Conservation (phyloP, 108 stramenopile species). For the Stephanodiscus triporus region DNA sequence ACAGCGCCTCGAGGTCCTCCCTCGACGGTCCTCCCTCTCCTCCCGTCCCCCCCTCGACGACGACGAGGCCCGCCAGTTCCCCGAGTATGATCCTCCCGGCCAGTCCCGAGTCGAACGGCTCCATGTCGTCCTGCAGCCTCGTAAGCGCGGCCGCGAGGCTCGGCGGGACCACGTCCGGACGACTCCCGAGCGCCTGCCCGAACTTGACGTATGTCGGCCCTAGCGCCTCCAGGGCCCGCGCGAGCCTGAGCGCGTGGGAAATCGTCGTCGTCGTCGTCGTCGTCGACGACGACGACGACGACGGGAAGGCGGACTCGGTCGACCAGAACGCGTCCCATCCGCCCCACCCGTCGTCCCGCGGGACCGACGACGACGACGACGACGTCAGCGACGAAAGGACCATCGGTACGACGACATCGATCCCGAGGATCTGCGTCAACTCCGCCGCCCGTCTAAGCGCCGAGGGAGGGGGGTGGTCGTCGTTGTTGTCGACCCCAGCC, state of each 20-base stretch:
- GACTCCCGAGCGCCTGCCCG: slow-evolving; percentile 68
- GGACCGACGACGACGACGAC: too few relatives aligned
- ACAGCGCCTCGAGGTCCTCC: slow-evolving; percentile 24
- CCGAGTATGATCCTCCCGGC: slow-evolving; percentile 56
- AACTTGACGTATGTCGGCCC: slow-evolving; percentile 86
- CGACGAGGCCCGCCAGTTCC: slow-evolving; percentile 38
- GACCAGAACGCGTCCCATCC: slow-evolving; percentile 45
- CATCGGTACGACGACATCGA: too few relatives aligned
- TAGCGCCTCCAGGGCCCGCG: slow-evolving; percentile 54
- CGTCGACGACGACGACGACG: neutral
- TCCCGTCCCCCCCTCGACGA: neutral
- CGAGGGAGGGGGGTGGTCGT: too few relatives aligned
- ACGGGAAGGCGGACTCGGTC: slow-evolving; percentile 2
- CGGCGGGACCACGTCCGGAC: slow-evolving; percentile 75
- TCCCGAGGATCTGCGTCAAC: too few relatives aligned
- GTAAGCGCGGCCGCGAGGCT: slow-evolving; percentile 60
- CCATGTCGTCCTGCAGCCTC: slow-evolving; percentile 73
- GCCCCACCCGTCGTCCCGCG: too few relatives aligned
- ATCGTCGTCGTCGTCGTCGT: neutral
- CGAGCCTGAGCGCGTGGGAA: slow-evolving; percentile 60
- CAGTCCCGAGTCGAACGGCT: slow-evolving; percentile 58
- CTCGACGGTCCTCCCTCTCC: neutral
- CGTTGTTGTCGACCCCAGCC: too few relatives aligned
- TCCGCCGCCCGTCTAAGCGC: too few relatives aligned
- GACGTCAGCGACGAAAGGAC: too few relatives aligned